These are phyloP conservation scores for Teunomyces gatunensis DNA, from an alignment of 805 yeast genomes.

Conservation along the genomic window DNA sequence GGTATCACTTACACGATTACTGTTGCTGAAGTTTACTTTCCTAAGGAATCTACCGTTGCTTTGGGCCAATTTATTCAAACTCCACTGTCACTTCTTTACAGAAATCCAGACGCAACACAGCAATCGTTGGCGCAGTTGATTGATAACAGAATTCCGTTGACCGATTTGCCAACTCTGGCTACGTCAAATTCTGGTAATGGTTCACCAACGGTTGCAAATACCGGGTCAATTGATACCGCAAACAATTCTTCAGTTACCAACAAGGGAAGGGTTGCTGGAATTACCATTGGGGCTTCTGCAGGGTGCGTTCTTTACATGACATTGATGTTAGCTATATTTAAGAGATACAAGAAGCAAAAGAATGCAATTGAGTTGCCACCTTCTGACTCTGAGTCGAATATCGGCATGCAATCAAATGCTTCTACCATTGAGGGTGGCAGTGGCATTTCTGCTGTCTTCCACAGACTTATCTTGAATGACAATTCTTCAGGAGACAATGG, in stretches of 20 bases:
- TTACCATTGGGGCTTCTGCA: conserved; percentile 77
- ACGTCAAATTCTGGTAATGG: conserved; percentile 5
- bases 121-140: conserved; percentile 62
- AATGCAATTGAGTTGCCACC: conserved; percentile 38
- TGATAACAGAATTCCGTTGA: conserved; percentile 65
- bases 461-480: conserved; percentile 17
- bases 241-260: conserved; percentile 12
- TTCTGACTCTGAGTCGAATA: conserved; percentile 37
- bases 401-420: conserved; percentile 21
- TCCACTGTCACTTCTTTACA: conserved; percentile 57
- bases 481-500: conserved; percentile 17
- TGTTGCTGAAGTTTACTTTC: conserved; percentile 85
- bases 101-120: conserved; percentile 54
- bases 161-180: conserved; percentile 33
- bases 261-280: conserved; percentile 60
- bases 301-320: conserved; percentile 71
- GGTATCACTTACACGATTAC: conserved; percentile 67
- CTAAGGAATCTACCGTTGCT: conserved; percentile 45
- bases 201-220: conserved; percentile 10
- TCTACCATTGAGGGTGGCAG: conserved; percentile 15
- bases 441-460: conserved; percentile 28
- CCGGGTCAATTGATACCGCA: conserved; percentile 36
- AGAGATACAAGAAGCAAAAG: conserved; percentile 44
- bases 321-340: conserved; percentile 54
- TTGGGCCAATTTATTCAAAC: conserved; percentile 52